These are phyloP conservation scores for Amoebophrya sp. DNA, from an alignment of 169 alveolate genomes.

Conservation along the genomic window DNA sequence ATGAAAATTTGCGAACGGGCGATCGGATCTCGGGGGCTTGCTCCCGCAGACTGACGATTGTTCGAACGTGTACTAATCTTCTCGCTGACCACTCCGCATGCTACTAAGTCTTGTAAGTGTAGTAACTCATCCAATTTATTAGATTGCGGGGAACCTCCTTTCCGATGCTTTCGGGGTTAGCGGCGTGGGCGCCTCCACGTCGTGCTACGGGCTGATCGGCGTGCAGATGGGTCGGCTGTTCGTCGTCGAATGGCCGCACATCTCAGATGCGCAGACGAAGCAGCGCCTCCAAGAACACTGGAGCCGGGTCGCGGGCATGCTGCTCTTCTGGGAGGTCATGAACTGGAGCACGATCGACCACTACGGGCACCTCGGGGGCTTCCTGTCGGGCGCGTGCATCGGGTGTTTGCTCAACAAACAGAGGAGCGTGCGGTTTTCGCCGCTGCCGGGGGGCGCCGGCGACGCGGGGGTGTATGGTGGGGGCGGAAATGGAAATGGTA, in stretches of 20 bases:
- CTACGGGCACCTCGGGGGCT: background rate
- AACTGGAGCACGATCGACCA: background rate
- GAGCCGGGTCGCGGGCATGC: background rate
- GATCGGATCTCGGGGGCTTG: background rate
- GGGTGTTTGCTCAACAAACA: background rate
- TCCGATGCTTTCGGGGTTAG: background rate
- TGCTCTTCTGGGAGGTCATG: background rate
- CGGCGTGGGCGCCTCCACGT: background rate
- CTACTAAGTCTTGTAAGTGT: too few relatives aligned
- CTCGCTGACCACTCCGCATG: too few relatives aligned
- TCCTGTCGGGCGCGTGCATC: background rate
- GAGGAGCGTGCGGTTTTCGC: background rate
- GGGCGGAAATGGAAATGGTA: too few relatives aligned
- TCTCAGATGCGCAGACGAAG: background rate
- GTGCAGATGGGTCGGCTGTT: background rate
- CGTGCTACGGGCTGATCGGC: background rate
- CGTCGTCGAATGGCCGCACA: constrained; percentile 5
- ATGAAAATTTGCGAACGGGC: background rate
- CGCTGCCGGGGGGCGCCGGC: too few relatives aligned
- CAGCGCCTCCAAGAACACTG: background rate
- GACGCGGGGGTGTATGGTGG: background rate
- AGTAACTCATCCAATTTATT: too few relatives aligned
- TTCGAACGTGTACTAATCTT: background rate
- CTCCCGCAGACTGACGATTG: background rate
- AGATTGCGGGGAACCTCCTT: background rate